Conservation (phyloP, 2,329 filamentous ascomycete species). For the Epicoccum sorghinum region DNA sequence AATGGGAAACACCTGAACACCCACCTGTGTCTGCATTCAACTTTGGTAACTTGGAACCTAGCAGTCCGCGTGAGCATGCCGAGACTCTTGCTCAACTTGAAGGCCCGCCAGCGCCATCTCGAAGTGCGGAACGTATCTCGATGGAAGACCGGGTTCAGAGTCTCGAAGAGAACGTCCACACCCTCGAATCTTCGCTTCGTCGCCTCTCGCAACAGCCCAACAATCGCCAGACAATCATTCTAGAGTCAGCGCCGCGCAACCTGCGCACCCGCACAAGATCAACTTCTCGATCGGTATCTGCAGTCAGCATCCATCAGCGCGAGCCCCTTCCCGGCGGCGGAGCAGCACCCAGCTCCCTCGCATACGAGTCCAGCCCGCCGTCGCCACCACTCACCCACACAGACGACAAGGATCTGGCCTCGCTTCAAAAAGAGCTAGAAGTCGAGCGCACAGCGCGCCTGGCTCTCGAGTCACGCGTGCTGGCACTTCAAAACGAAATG, state of each 20-base stretch:
- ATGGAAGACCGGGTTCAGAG: constrained; percentile 44
- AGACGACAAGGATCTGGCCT: constrained; percentile 18
- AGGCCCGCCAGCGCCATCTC: constrained; percentile 19
- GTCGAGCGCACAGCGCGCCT: constrained; percentile 44
- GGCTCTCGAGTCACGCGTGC: constrained; percentile 41
- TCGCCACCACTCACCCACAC: constrained; percentile 9
- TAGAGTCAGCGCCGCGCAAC: constrained; percentile 45
- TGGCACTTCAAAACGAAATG: constrained; percentile 40
- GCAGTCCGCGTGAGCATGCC: constrained; percentile 11
- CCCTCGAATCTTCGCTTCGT: constrained; percentile 40
- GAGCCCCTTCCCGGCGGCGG: neutral
- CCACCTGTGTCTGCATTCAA: constrained; percentile 44
- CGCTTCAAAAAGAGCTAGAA: constrained; percentile 32
- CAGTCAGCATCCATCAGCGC: constrained; percentile 17
- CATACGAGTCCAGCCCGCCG: constrained; percentile 10
- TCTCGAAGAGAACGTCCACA: constrained; percentile 39
- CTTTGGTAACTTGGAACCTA: constrained; percentile 43
- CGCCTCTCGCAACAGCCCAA: constrained; percentile 39
- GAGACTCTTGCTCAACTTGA: constrained; percentile 14
- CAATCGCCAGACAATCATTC: constrained; percentile 48
- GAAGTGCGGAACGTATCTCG: constrained; percentile 28
- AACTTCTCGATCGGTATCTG: constrained; percentile 26
- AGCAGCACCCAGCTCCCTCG: constrained; percentile 5
- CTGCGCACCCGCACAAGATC: constrained; percentile 40
- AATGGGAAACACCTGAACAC: constrained; percentile 18